Conservation (phyloP, 179 eudicot species). For the Carnegiea gigantea region DNA sequence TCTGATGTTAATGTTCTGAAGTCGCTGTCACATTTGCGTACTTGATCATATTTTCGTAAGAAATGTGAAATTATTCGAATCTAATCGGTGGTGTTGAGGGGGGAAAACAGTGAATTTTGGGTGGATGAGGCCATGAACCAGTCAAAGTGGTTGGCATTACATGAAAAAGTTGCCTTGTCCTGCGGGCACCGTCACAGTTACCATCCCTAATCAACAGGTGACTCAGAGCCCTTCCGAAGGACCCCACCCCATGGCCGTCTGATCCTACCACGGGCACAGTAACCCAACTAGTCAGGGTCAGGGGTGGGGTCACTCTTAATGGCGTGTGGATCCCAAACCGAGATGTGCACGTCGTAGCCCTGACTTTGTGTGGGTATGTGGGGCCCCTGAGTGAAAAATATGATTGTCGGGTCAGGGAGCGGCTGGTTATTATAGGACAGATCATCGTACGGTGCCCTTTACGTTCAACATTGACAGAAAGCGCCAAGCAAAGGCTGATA, state of each 20-base stretch:
- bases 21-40: not conserved
- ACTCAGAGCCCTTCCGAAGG: not conserved
- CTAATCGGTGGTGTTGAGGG: too few relatives aligned
- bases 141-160: not conserved
- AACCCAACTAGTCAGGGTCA: not conserved
- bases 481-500: not conserved
- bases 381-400: not conserved
- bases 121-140: too few relatives aligned
- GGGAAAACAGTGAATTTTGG: too few relatives aligned
- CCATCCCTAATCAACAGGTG: not conserved
- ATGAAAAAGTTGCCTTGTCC: not conserved
- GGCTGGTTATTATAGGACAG: not conserved
- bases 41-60: too few relatives aligned
- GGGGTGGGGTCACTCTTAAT: not conserved
- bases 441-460: not conserved
- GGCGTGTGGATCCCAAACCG: not conserved
- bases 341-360: not conserved
- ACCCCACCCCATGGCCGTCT: too few relatives aligned
- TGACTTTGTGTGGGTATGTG: not conserved
- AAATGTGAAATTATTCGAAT: too few relatives aligned
- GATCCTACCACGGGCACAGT: not conserved
- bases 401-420: not conserved
- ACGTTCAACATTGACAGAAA: too few relatives aligned
- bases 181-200: not conserved
- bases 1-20: too few relatives aligned